These are phyloP conservation scores for Sarocladium oryzae DNA, from an alignment of 2,329 filamentous ascomycete genomes.

Conservation along the genomic window DNA sequence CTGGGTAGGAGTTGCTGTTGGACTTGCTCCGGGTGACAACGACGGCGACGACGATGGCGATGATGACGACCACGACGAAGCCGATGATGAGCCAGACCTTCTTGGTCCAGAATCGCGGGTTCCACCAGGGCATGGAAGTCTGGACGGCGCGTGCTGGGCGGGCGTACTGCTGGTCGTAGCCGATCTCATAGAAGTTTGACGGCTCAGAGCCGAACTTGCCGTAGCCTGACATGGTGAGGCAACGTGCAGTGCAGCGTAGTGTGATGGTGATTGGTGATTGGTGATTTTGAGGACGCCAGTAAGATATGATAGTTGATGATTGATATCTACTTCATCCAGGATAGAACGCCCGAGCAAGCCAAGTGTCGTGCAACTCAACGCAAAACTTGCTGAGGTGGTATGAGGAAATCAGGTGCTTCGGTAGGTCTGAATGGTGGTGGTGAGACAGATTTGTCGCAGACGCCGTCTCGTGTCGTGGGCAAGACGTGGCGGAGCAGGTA, in stretches of 20 bases:
- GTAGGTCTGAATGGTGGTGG: too few species aligned
- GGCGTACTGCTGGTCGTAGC: constrained; percentile 1
- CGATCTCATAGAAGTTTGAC: neutral
- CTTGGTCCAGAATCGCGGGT: constrained; percentile 47
- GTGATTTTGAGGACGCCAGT: neutral
- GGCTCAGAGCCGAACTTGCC: neutral
- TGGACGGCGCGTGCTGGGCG: constrained; percentile 11
- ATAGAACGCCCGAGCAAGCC: too few species aligned
- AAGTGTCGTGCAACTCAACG: too few species aligned
- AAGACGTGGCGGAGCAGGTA: neutral
- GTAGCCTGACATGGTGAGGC: constrained; percentile 4
- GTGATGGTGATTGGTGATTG: neutral
- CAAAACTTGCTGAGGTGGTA: too few species aligned
- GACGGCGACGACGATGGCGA: constrained; percentile 43
- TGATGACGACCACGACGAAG: constrained; percentile 27
- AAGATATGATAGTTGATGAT: too few species aligned
- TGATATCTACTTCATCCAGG: too few species aligned
- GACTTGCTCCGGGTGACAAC: constrained; percentile 35
- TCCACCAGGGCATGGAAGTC: constrained; percentile 31
- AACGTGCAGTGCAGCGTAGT: neutral
- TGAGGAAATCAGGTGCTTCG: too few species aligned
- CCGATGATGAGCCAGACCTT: constrained; percentile 41
- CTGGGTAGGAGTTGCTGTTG: constrained; percentile 36
- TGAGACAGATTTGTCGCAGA: neutral
- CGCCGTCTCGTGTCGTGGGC: neutral